Percentiles rank a stretch among this genome's conserved stretches.
Evolutionary conservation across 345 rosid species (phyloP).

Genomic region (Boechera retrofracta): DNA sequence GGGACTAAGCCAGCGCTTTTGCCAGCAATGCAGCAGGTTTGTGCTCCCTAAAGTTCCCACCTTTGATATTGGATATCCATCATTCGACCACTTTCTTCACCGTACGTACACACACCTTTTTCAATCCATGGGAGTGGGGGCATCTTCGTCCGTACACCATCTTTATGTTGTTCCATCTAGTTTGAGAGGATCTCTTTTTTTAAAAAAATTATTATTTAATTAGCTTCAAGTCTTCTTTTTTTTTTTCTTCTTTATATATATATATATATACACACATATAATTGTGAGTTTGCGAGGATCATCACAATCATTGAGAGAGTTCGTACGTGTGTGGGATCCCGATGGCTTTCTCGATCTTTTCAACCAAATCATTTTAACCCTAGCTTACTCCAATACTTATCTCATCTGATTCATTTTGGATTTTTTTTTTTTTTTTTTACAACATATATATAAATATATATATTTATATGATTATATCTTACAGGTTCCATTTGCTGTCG

Average conservation of each 20-base stretch:
- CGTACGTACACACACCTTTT: slow-evolving; percentile 28
- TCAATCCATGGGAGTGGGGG: background rate
- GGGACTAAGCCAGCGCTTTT: slow-evolving; percentile 95
- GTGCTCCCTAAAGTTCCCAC: slow-evolving; percentile 35
- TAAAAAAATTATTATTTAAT: background rate
- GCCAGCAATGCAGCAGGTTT: slow-evolving; percentile 99
- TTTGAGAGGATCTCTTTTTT: no score
- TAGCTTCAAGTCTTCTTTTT: background rate
- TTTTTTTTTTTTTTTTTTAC: no score
- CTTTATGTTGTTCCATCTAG: background rate
- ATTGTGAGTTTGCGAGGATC: background rate
- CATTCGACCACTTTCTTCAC: background rate
- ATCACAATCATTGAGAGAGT: slow-evolving; percentile 39
- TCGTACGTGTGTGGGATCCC: slow-evolving; percentile 50
- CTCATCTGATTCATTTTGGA: background rate
- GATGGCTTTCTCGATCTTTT: slow-evolving; percentile 54
- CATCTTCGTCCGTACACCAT: slow-evolving; percentile 27
- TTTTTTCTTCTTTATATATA: no score
- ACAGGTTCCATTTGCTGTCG: slow-evolving; percentile 87
- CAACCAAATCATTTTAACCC: slow-evolving; percentile 16
- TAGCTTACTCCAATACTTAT: background rate
- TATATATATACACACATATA: no score
- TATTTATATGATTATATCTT: background rate
- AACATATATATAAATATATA: no score
- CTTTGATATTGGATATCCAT: slow-evolving; percentile 38